Evolutionary conservation across 192 early-diverging fungal species (phyloP).

Genomic region (Podila epicladia): DNA sequence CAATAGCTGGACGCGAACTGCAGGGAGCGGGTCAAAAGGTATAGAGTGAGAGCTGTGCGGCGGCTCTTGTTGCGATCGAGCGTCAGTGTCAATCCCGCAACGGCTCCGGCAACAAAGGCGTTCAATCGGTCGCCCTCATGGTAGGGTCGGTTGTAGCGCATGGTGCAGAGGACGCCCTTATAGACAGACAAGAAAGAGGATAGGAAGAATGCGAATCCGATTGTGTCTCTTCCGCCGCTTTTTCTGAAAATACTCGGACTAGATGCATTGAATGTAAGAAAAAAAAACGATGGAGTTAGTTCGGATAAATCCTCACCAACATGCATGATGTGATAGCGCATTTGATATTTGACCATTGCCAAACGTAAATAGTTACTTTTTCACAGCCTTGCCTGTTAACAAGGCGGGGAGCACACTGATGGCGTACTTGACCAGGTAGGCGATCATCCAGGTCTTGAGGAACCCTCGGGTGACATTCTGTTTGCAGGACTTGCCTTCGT

Average conservation of each 20-base stretch:
- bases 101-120: constrained; percentile 69
- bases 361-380: constrained; percentile 48
- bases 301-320: too few relatives aligned
- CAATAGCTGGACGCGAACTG: constrained; percentile 71
- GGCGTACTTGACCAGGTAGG: constrained; percentile 67
- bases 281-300: neutral
- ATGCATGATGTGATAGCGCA: too few relatives aligned
- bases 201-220: constrained; percentile 72
- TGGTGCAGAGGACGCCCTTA: constrained; percentile 68
- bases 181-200: constrained; percentile 70
- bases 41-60: constrained; percentile 70
- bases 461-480: constrained; percentile 75
- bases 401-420: constrained; percentile 62
- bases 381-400: constrained; percentile 63
- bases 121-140: constrained; percentile 63
- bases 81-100: constrained; percentile 67
- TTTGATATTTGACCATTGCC: neutral
- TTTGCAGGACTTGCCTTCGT: constrained; percentile 69
- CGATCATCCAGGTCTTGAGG: constrained; percentile 68
- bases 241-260: constrained; percentile 57
- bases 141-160: constrained; percentile 59
- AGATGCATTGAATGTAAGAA: neutral
- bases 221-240: constrained; percentile 67
- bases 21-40: constrained; percentile 68
- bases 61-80: constrained; percentile 69